Conservation (phyloP, 2,329 filamentous ascomycete genomes). For the Ceratocystis destructans region DNA sequence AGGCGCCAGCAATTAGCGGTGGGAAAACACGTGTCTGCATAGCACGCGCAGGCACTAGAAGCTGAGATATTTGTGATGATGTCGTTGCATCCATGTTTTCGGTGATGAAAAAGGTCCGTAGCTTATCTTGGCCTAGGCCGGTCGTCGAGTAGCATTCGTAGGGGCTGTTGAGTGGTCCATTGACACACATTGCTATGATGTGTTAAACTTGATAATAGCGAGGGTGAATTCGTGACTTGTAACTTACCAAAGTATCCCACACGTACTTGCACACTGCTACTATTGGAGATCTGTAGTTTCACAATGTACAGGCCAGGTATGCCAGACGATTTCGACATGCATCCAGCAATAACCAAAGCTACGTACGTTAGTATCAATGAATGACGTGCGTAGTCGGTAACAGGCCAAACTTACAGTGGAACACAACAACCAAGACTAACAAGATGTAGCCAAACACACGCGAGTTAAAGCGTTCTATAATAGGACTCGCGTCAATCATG, state of each 20-base stretch:
- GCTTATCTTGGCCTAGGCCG: slow-evolving; percentile 15
- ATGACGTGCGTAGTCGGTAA: not conserved
- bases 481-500: slow-evolving; percentile 13
- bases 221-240: not conserved
- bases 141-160: slow-evolving; percentile 17
- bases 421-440: slow-evolving; percentile 18
- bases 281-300: slow-evolving; percentile 11
- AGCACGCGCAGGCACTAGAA: slow-evolving; percentile 16
- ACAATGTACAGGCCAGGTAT: slow-evolving; percentile 18
- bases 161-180: slow-evolving; percentile 13
- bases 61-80: slow-evolving; percentile 3
- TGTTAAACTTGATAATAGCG: not conserved
- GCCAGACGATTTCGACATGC: slow-evolving; percentile 18
- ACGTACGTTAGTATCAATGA: not conserved
- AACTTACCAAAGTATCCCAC: slow-evolving; percentile 19
- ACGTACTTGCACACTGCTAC: slow-evolving; percentile 13
- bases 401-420: slow-evolving; percentile 12
- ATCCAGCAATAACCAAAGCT: slow-evolving; percentile 19
- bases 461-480: slow-evolving; percentile 18
- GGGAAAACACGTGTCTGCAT: slow-evolving; percentile 19
- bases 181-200: slow-evolving; percentile 15
- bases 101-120: slow-evolving; percentile 16
- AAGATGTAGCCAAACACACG: slow-evolving; percentile 18
- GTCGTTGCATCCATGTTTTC: slow-evolving; percentile 13
- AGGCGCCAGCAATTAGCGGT: slow-evolving; percentile 16